A percentile compares a stretch with the other conserved stretches of the same genome.
These are phyloP conservation scores for Cryptosporidium sp. DNA, from an alignment of 169 alveolate species.

Conservation along the genomic window DNA sequence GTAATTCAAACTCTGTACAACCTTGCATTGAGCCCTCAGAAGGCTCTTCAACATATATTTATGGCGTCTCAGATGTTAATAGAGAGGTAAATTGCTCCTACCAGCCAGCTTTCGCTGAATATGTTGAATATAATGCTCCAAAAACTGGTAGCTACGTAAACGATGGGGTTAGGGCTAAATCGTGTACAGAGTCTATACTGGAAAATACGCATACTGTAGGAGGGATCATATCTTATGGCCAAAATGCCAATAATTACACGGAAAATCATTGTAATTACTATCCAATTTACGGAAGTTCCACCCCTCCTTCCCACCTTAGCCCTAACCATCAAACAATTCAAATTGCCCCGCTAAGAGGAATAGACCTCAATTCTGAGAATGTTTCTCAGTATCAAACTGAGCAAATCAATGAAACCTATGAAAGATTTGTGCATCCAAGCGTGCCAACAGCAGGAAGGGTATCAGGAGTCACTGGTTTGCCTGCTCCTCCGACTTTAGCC, in stretches of 20 bases:
- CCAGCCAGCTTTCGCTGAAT: conserved; percentile 11
- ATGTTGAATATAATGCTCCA: conserved; percentile 7
- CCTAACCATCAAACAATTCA: neutral
- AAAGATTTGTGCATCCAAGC: neutral
- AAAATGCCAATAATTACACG: neutral
- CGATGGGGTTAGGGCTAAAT: neutral
- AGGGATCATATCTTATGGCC: neutral
- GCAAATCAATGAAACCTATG: neutral
- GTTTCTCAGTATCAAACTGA: conserved; percentile 7
- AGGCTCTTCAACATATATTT: neutral
- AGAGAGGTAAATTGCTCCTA: conserved; percentile 12
- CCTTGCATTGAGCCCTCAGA: neutral
- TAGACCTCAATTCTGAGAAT: neutral
- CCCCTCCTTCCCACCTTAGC: conserved; percentile 1
- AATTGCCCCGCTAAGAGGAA: neutral
- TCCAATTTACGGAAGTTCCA: neutral
- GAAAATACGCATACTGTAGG: neutral
- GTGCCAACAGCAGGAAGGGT: neutral
- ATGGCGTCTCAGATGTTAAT: neutral
- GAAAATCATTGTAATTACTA: conserved; percentile 13
- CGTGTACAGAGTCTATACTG: neutral
- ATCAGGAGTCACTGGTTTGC: conserved; percentile 10
- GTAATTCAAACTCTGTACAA: neutral
- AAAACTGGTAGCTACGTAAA: neutral
- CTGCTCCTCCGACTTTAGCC: conserved; percentile 9